phyloP scores from a whole-genome alignment of 306 rosid genomes.

The Comarum palustre region DNA sequence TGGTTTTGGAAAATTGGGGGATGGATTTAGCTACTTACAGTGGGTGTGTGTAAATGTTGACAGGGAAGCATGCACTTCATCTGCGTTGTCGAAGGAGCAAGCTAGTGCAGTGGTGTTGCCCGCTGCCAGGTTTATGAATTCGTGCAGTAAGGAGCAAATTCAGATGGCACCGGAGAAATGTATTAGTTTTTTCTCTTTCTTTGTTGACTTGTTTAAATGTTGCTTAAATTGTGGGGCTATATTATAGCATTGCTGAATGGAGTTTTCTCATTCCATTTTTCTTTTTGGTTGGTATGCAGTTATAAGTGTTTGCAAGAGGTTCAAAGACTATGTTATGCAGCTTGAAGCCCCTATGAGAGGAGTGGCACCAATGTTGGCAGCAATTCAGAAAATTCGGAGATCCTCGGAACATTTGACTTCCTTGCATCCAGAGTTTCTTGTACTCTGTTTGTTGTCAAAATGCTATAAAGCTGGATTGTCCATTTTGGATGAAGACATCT shows the following conservation, averaged over 20 bases:
- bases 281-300: conserved; percentile 43
- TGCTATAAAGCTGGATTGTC: conserved; percentile 82
- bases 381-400: conserved; percentile 65
- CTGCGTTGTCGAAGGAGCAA: conserved; percentile 48
- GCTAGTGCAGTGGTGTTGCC: conserved; percentile 44
- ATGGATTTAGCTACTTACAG: neutral
- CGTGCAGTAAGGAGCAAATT: conserved; percentile 68
- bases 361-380: conserved; percentile 73
- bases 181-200: conserved; percentile 24
- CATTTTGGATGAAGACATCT: conserved; percentile 62
- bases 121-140: conserved; percentile 47
- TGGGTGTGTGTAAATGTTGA: conserved; percentile 19
- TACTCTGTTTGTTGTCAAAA: conserved; percentile 80
- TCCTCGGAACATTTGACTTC: conserved; percentile 71
- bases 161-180: conserved; percentile 78
- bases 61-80: conserved; percentile 71
- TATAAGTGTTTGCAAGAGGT: conserved; percentile 67
- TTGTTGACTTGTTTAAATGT: conserved; percentile 5
- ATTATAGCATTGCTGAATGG: neutral
- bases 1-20: neutral
- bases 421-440: conserved; percentile 80
- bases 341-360: conserved; percentile 83
- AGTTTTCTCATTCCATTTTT: neutral
- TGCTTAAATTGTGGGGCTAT: neutral
- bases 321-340: conserved; percentile 65